A percentile compares a stretch with the other conserved stretches of the same genome.
Evolutionary conservation across 768 basidiomycete species (phyloP).

Genomic region (Neoboletus magnificus): DNA sequence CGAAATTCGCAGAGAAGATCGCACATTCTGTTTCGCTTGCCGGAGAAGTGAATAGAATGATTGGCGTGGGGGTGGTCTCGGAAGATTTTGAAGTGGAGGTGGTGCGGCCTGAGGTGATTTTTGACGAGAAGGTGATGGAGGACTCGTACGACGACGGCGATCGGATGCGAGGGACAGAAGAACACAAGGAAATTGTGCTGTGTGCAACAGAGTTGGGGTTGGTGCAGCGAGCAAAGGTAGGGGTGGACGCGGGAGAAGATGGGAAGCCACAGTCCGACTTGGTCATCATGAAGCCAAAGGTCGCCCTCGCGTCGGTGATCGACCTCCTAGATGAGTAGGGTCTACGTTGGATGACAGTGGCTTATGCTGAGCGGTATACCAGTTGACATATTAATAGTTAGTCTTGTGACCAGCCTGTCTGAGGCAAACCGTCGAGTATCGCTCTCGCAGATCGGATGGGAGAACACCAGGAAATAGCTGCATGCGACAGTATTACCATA

Average conservation of each 20-base stretch:
- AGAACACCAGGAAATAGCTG: too few species aligned
- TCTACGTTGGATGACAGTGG: too few species aligned
- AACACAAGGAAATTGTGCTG: conserved; percentile 17
- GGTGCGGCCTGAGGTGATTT: conserved; percentile 7
- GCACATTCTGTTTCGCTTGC: conserved; percentile 41
- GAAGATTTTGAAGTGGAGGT: conserved; percentile 26
- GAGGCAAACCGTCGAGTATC: too few species aligned
- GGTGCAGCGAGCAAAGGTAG: conserved; percentile 19
- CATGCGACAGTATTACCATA: too few species aligned
- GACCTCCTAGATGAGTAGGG: conserved; percentile 11
- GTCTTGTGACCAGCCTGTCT: too few species aligned
- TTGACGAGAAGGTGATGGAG: conserved; percentile 20
- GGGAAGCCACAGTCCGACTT: conserved; percentile 15
- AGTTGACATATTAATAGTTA: too few species aligned
- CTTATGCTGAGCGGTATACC: too few species aligned
- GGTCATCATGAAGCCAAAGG: conserved; percentile 33
- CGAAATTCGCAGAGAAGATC: conserved; percentile 42
- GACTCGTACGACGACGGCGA: conserved; percentile 23
- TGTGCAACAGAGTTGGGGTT: conserved; percentile 35
- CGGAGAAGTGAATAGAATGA: conserved; percentile 39
- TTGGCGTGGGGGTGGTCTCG: conserved; percentile 22
- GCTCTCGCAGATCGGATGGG: too few species aligned
- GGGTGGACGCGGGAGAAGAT: conserved; percentile 4
- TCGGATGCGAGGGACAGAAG: not conserved
- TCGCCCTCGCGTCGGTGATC: conserved; percentile 31